These are phyloP conservation scores for Symbiodinium natans DNA, from an alignment of 73 alveolate genomes.

Conservation along the genomic window DNA sequence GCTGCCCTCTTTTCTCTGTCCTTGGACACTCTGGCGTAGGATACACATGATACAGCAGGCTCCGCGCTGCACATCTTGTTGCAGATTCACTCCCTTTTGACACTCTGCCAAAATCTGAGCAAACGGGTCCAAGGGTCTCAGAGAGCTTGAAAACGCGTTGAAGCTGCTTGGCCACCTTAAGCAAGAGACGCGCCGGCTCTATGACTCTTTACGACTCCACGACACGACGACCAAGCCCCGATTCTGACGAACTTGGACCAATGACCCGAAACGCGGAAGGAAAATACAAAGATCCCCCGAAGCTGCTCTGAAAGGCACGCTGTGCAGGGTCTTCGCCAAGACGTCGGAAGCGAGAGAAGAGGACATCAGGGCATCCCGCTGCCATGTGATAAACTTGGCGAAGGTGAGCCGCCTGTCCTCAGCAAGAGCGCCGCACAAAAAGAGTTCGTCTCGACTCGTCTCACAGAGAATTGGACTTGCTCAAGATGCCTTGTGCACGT, in stretches of 20 bases:
- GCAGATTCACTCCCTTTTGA: not conserved
- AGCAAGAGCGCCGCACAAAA: not conserved
- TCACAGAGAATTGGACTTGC: too few relatives aligned
- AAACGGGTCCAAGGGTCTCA: not conserved
- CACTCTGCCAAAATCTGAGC: not conserved
- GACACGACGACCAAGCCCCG: too few relatives aligned
- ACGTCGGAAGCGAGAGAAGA: constrained; percentile 29
- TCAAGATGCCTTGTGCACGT: too few relatives aligned
- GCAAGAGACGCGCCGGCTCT: not conserved
- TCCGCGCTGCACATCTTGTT: too few relatives aligned
- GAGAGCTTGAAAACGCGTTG: constrained; percentile 13
- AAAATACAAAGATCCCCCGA: too few relatives aligned
- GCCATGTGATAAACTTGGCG: constrained; percentile 63
- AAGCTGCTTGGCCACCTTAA: constrained; percentile 55
- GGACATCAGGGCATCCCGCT: constrained; percentile 44
- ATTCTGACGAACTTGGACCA: too few relatives aligned
- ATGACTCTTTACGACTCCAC: too few relatives aligned
- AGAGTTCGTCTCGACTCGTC: not conserved
- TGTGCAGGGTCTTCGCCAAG: not conserved
- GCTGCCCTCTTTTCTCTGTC: constrained; percentile 18
- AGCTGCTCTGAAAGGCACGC: not conserved
- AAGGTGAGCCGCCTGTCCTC: constrained; percentile 63
- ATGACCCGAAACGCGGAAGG: too few relatives aligned
- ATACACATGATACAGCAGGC: too few relatives aligned
- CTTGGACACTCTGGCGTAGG: too few relatives aligned